A percentile compares a stretch with the other conserved stretches of the same genome.
phyloP scores from a whole-genome alignment of 306 rosid species.

The Glycine soja region DNA sequence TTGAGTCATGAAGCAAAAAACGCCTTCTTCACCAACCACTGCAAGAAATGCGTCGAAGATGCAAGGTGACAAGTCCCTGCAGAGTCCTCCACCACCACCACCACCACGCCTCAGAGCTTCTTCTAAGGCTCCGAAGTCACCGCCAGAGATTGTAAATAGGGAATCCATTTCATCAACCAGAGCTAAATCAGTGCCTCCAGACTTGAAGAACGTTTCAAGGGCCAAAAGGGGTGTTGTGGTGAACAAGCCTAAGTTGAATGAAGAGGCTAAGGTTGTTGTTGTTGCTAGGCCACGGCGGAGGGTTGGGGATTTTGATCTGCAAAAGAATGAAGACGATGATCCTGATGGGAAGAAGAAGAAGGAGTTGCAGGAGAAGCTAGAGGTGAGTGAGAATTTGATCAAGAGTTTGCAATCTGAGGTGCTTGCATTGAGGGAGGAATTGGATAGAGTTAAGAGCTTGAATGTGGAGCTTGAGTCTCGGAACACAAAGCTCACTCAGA shows the following conservation, averaged over 20 bases:
- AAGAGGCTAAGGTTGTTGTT: conserved; percentile 50
- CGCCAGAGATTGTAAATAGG: conserved; percentile 38
- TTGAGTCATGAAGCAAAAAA: conserved; percentile 58
- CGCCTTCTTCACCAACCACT: conserved; percentile 39
- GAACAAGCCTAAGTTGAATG: no score
- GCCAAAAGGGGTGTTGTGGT: conserved; percentile 50
- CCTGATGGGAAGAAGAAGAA: conserved; percentile 52
- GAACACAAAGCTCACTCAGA: conserved; percentile 62
- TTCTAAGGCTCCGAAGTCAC: conserved; percentile 60
- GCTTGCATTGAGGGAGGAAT: conserved; percentile 66
- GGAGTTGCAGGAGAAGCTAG: conserved; percentile 60
- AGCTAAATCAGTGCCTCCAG: conserved; percentile 63
- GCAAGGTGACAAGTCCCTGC: conserved; percentile 48
- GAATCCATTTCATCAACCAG: conserved; percentile 42
- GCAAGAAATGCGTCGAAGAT: conserved; percentile 45
- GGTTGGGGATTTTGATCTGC: conserved; percentile 46
- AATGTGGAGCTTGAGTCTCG: conserved; percentile 69
- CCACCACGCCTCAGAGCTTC: conserved; percentile 58
- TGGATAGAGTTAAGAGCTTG: conserved; percentile 64
- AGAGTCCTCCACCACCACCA: conserved; percentile 12
- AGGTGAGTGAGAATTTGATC: conserved; percentile 64
- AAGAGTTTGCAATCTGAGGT: conserved; percentile 67
- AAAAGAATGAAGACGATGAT: conserved; percentile 53
- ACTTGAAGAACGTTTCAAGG: conserved; percentile 56
- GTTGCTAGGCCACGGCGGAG: conserved; percentile 54